Conservation (phyloP, 345 rosid genomes). For the Sonneratia alba region DNA sequence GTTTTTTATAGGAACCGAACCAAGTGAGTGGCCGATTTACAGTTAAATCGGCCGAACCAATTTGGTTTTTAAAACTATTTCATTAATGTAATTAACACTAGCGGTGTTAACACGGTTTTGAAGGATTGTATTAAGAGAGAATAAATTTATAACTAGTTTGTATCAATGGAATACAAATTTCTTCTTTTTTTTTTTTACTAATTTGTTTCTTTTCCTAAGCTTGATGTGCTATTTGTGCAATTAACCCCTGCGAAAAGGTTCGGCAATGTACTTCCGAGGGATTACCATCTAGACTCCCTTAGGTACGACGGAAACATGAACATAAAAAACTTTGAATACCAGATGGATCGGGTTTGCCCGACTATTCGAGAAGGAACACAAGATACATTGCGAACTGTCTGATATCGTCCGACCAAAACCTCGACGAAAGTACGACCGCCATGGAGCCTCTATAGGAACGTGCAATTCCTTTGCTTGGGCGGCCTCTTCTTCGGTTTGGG, state of each 20-base stretch:
- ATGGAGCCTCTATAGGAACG: background rate
- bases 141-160: too few species aligned
- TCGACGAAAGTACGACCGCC: background rate
- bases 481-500: slow-evolving; percentile 71
- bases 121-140: too few species aligned
- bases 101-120: too few species aligned
- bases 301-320: background rate
- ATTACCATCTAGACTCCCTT: background rate
- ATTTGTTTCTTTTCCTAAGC: too few species aligned
- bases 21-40: too few species aligned
- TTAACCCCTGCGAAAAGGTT: background rate
- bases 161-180: too few species aligned
- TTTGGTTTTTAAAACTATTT: too few species aligned
- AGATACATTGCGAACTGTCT: background rate
- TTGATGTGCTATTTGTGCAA: too few species aligned
- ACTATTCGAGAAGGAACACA: background rate
- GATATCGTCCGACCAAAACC: background rate
- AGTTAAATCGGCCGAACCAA: too few species aligned
- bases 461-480: slow-evolving; percentile 11
- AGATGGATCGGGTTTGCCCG: background rate
- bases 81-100: too few species aligned
- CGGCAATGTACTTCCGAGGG: background rate
- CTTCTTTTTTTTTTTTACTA: too few species aligned
- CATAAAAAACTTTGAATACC: background rate
- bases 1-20: too few species aligned